Base-by-base conservation (phyloP, 805 yeast genomes). In the Candida boidinii region DNA sequence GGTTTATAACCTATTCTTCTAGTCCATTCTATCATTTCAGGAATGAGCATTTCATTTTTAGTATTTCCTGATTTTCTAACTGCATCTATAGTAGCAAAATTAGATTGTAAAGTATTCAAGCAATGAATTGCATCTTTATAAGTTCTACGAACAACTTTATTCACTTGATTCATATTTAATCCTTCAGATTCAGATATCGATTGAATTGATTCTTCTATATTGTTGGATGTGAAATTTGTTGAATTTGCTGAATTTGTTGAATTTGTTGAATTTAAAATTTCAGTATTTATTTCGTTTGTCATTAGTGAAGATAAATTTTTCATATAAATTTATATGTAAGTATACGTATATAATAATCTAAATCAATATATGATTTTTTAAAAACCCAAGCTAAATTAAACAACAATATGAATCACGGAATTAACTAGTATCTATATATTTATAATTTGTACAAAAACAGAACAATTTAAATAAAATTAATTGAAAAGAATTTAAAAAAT, bases 71-170 rank as follows among this genome's bases (percentile, higher is more conserved):
- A 64, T 44, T 75, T 73, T 43, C 84, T 71, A 34, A 76, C 70
- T 5, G 94, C 90, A 58, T 90, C 94, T 30, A 92, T 76, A 8
- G 87, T 76, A 17, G 95, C 87, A 54, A 79, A 86, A 53, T 94
- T 92, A 17, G 96, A 81, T 54, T 92, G 99, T 23, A 90, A 62
- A 3, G 86, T 70, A 58, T 92, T 92, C 48, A 92, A 67, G 3
- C 92, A 83, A 33, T 68, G 66, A 30, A 92, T 74, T 1, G 99
- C 98, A 57, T 87, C 96, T 32, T 51, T 47, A 35, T 56, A 56
- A 7, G 58, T 45, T 26, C 60, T 51, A 38, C 46, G 49, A 22
- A 49, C 42, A 53, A 55, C 53, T 9, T 33, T n/a, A 12, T 22
- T 21, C 14, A 30, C 34, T 25, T 25, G 26, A n/a, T 28, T 17